Conservation (phyloP, 1,284 basidiomycete genomes). For the Inonotus obliquus region DNA sequence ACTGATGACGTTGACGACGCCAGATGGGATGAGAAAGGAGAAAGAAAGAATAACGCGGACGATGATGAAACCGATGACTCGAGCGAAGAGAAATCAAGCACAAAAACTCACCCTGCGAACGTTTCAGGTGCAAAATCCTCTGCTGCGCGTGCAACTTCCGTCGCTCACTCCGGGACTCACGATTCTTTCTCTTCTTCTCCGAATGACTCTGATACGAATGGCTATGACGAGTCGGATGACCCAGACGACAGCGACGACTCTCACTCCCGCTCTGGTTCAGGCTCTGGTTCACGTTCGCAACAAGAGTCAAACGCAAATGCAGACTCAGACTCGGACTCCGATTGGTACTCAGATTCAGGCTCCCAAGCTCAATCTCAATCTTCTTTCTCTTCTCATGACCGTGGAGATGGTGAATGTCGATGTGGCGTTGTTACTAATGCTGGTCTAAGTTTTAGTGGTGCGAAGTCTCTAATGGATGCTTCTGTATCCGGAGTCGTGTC, state of each 20-base stretch:
- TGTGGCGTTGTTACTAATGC: background rate
- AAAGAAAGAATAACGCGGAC: background rate
- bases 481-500: background rate
- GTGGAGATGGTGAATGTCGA: background rate
- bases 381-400: background rate
- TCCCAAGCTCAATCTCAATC: background rate
- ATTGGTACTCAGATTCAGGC: background rate
- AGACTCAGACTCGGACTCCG: background rate
- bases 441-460: background rate
- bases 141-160: constrained; percentile 10
- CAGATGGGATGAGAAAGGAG: background rate
- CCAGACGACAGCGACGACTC: background rate
- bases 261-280: background rate
- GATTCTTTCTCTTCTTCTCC: background rate
- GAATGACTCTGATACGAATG: background rate
- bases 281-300: background rate
- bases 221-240: background rate
- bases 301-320: background rate
- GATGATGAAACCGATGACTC: constrained; percentile 1
- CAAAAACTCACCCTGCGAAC: constrained; percentile 4
- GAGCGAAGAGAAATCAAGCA: background rate
- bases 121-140: constrained; percentile 5
- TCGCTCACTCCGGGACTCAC: background rate
- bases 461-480: background rate
- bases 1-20: background rate